A percentile compares a stretch with the other conserved stretches of the same genome.
These are phyloP conservation scores for Puccinia novopanici DNA, from an alignment of 1,284 basidiomycete species.

Conservation along the genomic window DNA sequence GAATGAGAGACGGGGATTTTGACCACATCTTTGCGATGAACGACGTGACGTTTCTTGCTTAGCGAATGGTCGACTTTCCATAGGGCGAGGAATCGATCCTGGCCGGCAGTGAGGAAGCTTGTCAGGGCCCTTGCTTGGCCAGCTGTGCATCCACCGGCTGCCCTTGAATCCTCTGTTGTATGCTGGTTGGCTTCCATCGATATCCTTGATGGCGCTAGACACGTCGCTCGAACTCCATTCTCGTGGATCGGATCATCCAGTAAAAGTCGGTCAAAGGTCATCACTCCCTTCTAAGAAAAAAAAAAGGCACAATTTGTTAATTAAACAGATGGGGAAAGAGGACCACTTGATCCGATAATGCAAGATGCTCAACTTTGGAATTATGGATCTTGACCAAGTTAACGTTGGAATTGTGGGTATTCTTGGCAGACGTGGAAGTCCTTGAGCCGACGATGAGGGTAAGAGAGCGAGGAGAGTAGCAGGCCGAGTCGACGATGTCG, in stretches of 20 bases:
- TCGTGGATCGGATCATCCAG: conserved; percentile 35
- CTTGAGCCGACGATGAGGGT: conserved; percentile 37
- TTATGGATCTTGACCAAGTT: conserved; percentile 23
- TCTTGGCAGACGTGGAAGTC: background rate
- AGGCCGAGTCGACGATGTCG: conserved; percentile 47
- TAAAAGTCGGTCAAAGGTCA: conserved; percentile 4
- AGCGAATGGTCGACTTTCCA: conserved; percentile 24
- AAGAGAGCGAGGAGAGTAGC: conserved; percentile 1
- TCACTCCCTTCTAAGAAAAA: background rate
- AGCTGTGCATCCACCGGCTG: background rate
- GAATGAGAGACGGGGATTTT: background rate
- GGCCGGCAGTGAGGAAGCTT: conserved; percentile 36
- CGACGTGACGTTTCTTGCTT: background rate
- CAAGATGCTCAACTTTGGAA: conserved; percentile 5
- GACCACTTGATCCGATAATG: background rate
- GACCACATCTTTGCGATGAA: background rate
- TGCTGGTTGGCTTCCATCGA: background rate
- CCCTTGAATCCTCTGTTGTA: no score
- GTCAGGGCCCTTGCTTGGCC: background rate
- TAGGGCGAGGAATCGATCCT: conserved; percentile 25
- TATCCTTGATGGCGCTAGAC: conserved; percentile 17
- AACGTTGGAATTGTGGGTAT: conserved; percentile 17
- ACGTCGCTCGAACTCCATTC: conserved; percentile 40
- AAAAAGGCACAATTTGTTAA: background rate
- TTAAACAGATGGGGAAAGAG: background rate